Conservation (phyloP, 306 rosid species). For the Fragaria ananassa region DNA sequence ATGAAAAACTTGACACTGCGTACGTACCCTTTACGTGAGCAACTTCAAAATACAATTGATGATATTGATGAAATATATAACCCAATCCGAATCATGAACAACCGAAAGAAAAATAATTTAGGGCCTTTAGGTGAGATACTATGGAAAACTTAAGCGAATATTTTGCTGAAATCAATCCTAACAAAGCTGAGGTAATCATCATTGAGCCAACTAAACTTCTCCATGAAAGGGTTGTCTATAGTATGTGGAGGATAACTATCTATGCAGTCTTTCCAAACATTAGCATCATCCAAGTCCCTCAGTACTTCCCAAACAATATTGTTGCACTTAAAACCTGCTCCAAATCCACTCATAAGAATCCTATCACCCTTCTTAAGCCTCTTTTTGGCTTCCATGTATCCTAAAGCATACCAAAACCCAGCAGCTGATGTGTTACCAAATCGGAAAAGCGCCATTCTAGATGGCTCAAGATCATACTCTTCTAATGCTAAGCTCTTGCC, state of each 20-base stretch:
- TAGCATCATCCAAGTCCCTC: constrained; percentile 54
- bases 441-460: constrained; percentile 77
- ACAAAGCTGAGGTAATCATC: constrained; percentile 64
- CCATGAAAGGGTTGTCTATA: constrained; percentile 50
- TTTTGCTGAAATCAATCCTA: constrained; percentile 36
- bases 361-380: constrained; percentile 67
- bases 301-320: constrained; percentile 83
- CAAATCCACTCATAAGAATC: constrained; percentile 79
- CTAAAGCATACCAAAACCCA: constrained; percentile 83
- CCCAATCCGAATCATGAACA: not conserved
- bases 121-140: not conserved
- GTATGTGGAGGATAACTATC: constrained; percentile 49
- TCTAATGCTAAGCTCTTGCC: constrained; percentile 56
- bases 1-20: not conserved
- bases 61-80: not conserved
- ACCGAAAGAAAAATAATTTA: not conserved
- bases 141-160: not conserved
- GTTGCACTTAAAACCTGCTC: constrained; percentile 90
- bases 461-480: constrained; percentile 68
- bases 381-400: constrained; percentile 93
- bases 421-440: constrained; percentile 91
- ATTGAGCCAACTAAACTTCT: constrained; percentile 66
- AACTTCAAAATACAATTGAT: not conserved
- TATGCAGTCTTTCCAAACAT: constrained; percentile 70
- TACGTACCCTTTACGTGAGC: not conserved